phyloP scores from a whole-genome alignment of 2,329 filamentous ascomycete genomes.

The Amesomyces nigricolor region DNA sequence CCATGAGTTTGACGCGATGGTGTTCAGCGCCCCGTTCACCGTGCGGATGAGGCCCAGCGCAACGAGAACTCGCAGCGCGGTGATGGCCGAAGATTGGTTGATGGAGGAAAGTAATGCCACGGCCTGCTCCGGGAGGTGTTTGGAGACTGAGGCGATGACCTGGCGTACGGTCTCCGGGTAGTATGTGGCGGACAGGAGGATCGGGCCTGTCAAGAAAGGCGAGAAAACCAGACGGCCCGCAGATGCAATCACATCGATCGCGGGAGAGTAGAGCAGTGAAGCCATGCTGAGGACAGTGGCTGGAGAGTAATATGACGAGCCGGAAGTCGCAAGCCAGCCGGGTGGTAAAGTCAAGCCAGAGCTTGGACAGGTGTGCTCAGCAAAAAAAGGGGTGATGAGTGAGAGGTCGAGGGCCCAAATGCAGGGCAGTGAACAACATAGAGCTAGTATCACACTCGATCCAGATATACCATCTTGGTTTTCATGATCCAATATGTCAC shows the following conservation, averaged over 20 bases:
- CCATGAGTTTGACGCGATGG: conserved; percentile 25
- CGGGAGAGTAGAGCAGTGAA: conserved; percentile 3
- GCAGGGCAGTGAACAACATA: no score
- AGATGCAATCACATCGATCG: background rate
- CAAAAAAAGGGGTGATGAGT: no score
- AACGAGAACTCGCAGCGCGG: conserved; percentile 1
- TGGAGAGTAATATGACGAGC: no score
- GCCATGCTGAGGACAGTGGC: background rate
- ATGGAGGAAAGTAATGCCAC: background rate
- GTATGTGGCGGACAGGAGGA: conserved; percentile 5
- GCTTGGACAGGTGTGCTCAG: no score
- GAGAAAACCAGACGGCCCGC: background rate
- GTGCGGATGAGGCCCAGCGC: conserved; percentile 13
- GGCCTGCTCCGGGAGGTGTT: background rate
- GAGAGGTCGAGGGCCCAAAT: no score
- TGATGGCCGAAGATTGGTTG: background rate
- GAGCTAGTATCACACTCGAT: background rate
- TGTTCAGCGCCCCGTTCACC: conserved; percentile 22
- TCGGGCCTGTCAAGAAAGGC: conserved; percentile 1
- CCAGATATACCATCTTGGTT: background rate
- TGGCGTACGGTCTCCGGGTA: conserved; percentile 4
- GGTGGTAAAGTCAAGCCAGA: background rate
- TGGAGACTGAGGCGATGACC: background rate
- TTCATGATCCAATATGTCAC: background rate
- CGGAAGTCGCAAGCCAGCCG: no score